Percentiles rank a stretch among this genome's conserved stretches.
These are phyloP conservation scores for Candida qinlingensis DNA, from an alignment of 805 yeast genomes.

Conservation along the genomic window DNA sequence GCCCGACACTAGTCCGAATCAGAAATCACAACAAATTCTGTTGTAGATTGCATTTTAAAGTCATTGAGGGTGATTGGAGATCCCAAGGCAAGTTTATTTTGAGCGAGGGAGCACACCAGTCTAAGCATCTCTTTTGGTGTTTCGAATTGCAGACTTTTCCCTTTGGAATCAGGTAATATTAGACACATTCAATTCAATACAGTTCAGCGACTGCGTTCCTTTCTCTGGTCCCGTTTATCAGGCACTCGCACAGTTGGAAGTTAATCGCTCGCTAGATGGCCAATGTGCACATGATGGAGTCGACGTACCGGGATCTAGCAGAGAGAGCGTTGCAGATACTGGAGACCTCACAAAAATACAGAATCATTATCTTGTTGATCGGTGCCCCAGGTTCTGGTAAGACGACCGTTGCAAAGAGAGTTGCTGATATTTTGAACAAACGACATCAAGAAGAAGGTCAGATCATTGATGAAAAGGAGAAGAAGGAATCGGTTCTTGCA, in stretches of 20 bases:
- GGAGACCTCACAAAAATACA: constrained; percentile 27
- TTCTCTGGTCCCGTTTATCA: no score
- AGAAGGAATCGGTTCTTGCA: constrained; percentile 3
- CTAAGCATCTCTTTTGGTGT: no score
- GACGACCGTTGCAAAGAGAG: constrained; percentile 52
- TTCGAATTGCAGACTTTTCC: no score
- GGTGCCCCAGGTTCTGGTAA: constrained; percentile 90
- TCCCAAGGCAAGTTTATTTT: no score
- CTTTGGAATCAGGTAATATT: no score
- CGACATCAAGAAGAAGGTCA: constrained; percentile 18
- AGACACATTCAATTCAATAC: no score
- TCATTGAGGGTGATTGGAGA: no score
- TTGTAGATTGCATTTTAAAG: no score
- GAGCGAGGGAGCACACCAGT: no score
- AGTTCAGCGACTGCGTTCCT: no score
- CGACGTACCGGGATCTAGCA: constrained; percentile 26
- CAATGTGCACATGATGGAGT: constrained; percentile 23
- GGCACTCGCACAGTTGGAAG: background rate
- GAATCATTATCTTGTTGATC: constrained; percentile 54
- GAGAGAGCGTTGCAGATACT: constrained; percentile 27
- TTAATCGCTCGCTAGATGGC: constrained; percentile 5
- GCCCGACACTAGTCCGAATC: constrained; percentile 3
- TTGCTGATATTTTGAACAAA: constrained; percentile 38
- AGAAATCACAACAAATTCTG: no score
- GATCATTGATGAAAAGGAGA: background rate